A percentile compares a stretch with the other conserved stretches of the same genome.
These are phyloP conservation scores for Polyporus tsugae DNA, from an alignment of 1,284 basidiomycete species.

Conservation along the genomic window DNA sequence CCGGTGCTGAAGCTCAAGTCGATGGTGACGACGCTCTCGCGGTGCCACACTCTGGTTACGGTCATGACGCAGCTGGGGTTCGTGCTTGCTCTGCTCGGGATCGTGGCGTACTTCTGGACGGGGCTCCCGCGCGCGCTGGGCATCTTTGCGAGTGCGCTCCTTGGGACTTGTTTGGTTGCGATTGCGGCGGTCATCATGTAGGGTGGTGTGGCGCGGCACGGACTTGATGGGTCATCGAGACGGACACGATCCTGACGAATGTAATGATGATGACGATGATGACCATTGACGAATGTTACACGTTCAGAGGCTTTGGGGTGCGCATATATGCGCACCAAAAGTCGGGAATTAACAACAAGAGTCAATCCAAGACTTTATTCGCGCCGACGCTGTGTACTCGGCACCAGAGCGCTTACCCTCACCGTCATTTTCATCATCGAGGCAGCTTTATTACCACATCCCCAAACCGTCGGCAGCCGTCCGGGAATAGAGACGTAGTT, in stretches of 20 bases:
- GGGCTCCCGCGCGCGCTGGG: constrained; percentile 40
- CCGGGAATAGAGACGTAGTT: too few relatives aligned
- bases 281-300: not conserved
- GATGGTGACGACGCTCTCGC: constrained; percentile 43
- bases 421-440: too few relatives aligned
- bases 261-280: constrained; percentile 5
- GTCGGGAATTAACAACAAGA: not conserved
- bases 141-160: constrained; percentile 43
- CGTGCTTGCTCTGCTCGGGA: constrained; percentile 43
- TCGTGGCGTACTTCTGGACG: constrained; percentile 46
- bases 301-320: not conserved
- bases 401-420: too few relatives aligned
- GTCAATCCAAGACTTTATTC: not conserved
- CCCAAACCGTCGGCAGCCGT: too few relatives aligned
- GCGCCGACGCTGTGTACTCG: not conserved
- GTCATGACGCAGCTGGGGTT: constrained; percentile 44
- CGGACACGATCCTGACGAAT: constrained; percentile 4
- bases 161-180: constrained; percentile 36
- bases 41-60: constrained; percentile 43
- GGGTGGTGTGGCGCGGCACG: not conserved
- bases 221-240: not conserved
- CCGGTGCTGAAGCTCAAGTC: constrained; percentile 28
- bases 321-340: not conserved
- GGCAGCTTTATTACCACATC: too few relatives aligned
- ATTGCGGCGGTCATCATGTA: constrained; percentile 9